These are phyloP conservation scores for Penicillium herquei DNA, from an alignment of 495 filamentous ascomycete species.

Conservation along the genomic window DNA sequence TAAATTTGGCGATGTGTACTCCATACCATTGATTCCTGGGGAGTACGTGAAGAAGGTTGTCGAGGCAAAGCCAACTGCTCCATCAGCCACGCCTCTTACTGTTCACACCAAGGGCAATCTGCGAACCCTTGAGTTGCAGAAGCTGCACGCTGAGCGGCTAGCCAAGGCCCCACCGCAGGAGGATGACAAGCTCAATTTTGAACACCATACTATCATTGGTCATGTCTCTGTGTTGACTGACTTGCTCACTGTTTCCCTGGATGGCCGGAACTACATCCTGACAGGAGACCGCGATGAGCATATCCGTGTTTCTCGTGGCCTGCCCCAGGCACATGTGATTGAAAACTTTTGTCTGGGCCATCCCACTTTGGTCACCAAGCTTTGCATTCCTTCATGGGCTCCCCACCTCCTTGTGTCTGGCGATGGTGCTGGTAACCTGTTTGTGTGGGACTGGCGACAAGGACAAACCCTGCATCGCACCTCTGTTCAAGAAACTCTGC, in stretches of 20 bases:
- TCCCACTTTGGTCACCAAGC: slow-evolving; percentile 70
- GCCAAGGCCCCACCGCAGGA: slow-evolving; percentile 36
- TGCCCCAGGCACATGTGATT: slow-evolving; percentile 83
- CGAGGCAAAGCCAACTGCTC: slow-evolving; percentile 44
- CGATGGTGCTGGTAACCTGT: slow-evolving; percentile 75
- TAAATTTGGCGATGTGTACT: slow-evolving; percentile 95
- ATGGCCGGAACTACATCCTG: slow-evolving; percentile 66
- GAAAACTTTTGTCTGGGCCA: slow-evolving; percentile 89
- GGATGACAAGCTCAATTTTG: slow-evolving; percentile 54
- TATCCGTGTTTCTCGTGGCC: slow-evolving; percentile 82
- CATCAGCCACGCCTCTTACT: slow-evolving; percentile 67
- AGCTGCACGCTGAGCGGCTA: slow-evolving; percentile 42
- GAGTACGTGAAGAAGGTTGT: slow-evolving; percentile 21
- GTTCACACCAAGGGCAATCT: slow-evolving; percentile 84
- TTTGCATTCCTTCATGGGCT: slow-evolving; percentile 60
- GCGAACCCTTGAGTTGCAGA: slow-evolving; percentile 70
- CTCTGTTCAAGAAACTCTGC: slow-evolving; percentile 21
- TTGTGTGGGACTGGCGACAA: slow-evolving; percentile 78
- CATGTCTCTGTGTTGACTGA: slow-evolving; percentile 94
- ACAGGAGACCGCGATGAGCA: slow-evolving; percentile 96
- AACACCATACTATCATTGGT: slow-evolving; percentile 74
- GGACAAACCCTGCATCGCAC: slow-evolving; percentile 53
- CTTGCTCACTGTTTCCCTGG: slow-evolving; percentile 49
- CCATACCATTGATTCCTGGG: slow-evolving; percentile 70
- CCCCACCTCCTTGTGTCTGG: slow-evolving; percentile 72